phyloP scores from a whole-genome alignment of 805 yeast species.

The Maudiozyma bulderi region DNA sequence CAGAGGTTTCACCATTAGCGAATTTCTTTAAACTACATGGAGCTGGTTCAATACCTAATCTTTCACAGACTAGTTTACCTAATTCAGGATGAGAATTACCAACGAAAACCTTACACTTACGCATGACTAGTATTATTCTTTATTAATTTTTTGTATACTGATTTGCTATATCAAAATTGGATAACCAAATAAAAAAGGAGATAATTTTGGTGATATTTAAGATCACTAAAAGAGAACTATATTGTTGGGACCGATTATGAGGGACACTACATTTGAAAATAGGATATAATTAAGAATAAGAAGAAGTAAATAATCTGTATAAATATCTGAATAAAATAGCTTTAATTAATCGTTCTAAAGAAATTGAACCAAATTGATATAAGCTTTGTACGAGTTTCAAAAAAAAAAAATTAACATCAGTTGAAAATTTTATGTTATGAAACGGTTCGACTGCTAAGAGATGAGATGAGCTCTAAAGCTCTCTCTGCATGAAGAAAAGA shows the following conservation, averaged over 20 bases:
- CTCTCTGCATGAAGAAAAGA: neutral
- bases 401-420: too few species aligned
- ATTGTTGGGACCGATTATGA: neutral
- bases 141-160: neutral
- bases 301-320: too few species aligned
- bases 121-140: constrained; percentile 41
- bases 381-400: too few species aligned
- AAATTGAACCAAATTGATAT: too few species aligned
- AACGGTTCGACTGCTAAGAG: neutral
- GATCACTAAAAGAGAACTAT: neutral
- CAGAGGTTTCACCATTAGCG: constrained; percentile 96
- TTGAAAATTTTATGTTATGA: neutral
- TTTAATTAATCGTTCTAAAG: too few species aligned
- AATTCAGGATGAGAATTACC: constrained; percentile 95
- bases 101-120: constrained; percentile 93
- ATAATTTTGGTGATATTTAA: neutral
- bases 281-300: neutral
- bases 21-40: constrained; percentile 86
- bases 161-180: neutral
- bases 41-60: constrained; percentile 88
- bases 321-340: neutral
- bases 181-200: neutral
- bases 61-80: constrained; percentile 81
- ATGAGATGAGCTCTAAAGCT: neutral
- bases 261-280: neutral